Evolutionary conservation across 2,329 filamentous ascomycete genomes (phyloP), one percentile per base, ranked within the genome.

Genomic region (Fusarium irregulare): DNA sequence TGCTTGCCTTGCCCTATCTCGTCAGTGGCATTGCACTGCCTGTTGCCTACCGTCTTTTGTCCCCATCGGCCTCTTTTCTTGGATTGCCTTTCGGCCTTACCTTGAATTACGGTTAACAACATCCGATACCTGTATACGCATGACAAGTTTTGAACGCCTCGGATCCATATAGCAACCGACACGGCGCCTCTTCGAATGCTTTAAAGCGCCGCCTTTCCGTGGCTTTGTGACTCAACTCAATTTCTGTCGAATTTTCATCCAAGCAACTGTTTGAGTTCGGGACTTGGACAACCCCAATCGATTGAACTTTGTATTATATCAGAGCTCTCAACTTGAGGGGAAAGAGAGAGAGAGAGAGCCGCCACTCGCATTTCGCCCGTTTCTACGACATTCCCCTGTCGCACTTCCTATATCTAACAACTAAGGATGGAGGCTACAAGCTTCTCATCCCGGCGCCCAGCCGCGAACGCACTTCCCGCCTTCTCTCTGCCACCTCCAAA

Each of bases 401-500:
- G 32, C 32, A 37, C 16, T 37, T 37, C 18, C 34, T 37, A 37
- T n/a, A 37, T 37, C 34, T 37, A 37, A 37, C 9, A n/a, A 37
- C 18, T 6, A 37, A 37, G 34, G 34, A 80, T 79, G 77, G 78
- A 78, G 34, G 44, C 71, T 30, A 64, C 73, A 51, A 78, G 77
- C 62, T 80, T 80, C 64, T 71, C 79, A 12, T 75, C 77, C 37
- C 76, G 79, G 61, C 79, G 79, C 41, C 72, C 78, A 47, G 78
- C 79, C 25, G 76, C 79, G 21, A 75, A 76, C 66, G 56, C 74
- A 18, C 62, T 80, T 56, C 79, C 78, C n/a, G 65, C 78, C 41
- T 80, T 80, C 58, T 76, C 78, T 64, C 76, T 80, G 34, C 79
- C 79, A 56, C 78, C 78, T 47, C 79, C 79, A 25, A 78, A 74